Base-by-base conservation (phyloP, 2,329 filamentous ascomycete genomes). In the Colletotrichum acutatum region DNA sequence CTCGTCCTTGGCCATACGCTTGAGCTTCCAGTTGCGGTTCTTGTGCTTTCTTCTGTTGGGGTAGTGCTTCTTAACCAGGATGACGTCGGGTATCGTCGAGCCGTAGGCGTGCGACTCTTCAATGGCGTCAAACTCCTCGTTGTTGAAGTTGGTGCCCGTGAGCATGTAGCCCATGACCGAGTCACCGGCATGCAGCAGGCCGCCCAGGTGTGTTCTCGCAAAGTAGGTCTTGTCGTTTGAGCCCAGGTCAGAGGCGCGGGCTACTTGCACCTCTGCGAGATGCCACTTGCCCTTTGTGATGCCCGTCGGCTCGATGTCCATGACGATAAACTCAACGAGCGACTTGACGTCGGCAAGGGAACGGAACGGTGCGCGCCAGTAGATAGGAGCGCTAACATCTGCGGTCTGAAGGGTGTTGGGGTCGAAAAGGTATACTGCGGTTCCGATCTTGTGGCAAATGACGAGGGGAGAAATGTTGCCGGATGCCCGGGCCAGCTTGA, bases 51-150 rank as follows among this genome's bases (percentile, higher is more conserved):
- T 92, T 84, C 93, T 93, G 78, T 94, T 91, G 73, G 93, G 91
- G 84, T 97, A 99, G 88, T 94, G 92, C 84, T 99, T 99, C 95
- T 97, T 98, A 82, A 99, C 95, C 4, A 99, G 89, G 7, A 99
- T 85, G 0, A 98, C 97, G 79, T 99, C 97, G 0, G 97, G 97
- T 68, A 99, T 94, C 4, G 89, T 91, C 3, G 91, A 92, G 3
- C 90, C 86, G 83, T 97, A 96, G 63, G 92, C 91, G 81, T 91
- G 91, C 66, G 92, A 95, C 63, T 89, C 84, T 82, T 98, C 95
- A 42, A 98, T 89, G 66, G 92, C 93, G 77, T 98, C 95, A 77
- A 93, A 95, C 77, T 97, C 90, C 11, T 89, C 86, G 80, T 95
- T 97, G 88, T 99, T 98, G 88, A 96, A 98, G 82, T 97, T 97